Base-by-base conservation (phyloP, 2,329 filamentous ascomycete genomes). In the Fusarium piperis region DNA sequence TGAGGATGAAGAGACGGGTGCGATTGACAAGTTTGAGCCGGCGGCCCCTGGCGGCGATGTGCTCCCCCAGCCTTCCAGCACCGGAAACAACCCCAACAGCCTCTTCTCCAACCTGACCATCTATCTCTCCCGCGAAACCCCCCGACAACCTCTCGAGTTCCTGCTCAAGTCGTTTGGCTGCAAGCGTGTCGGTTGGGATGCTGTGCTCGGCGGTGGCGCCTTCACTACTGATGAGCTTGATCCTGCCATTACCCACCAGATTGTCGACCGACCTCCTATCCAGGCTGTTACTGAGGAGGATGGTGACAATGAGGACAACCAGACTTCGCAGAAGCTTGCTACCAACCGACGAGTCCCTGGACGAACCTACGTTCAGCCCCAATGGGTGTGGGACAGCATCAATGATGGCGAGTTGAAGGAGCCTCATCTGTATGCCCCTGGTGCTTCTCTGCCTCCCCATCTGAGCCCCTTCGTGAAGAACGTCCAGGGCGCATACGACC, bases 371-470 rank as follows among this genome's bases (percentile, higher is more conserved):
- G 85, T 99, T 62, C 96, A 99, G 84, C 96, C 96, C 20, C 96
- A 99, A 80, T 99, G 97, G 95, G 91, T 99, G 5, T 99, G 96
- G 96, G 96, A 99, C 79, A 95, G 93, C 77, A 85, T 97, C 80
- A 99, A 99, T 80, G 93, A 96, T 51, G 94, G 94, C 70, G 94
- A 95, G 81, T 85, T 99, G 62, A 91, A 98, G 80, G 89, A 93
- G 72, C 90, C 95, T 33, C 94, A 98, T 78, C 83, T 95, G 36
- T 99, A 99, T 78, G 93, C 92, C 1, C 96, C 96, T 2, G 96
- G 96, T 18, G 92, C 95, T 18, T 91, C 94, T 74, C 86, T 99
- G 33, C 96, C 96, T 23, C 96, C 96, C 13, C 96, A 99, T 86
- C 83, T 99, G 76, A 98, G 95, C 81, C 96, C 96, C 28, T 99